Evolutionary conservation across 2,329 filamentous ascomycete genomes (phyloP).

Genomic region (Alternaria gaisen): DNA sequence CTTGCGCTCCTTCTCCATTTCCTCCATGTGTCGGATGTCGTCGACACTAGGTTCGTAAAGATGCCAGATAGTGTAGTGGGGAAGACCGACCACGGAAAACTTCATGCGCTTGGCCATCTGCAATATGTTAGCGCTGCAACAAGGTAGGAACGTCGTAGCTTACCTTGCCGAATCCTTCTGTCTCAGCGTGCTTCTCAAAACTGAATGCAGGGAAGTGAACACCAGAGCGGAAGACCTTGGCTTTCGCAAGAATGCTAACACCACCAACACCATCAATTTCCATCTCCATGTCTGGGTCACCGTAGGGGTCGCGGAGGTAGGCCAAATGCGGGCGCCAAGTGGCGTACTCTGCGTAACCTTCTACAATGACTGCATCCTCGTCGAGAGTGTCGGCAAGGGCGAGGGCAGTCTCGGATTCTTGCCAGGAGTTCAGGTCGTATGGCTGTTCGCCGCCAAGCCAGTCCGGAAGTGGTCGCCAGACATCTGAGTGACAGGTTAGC

Average conservation of each 20-base stretch:
- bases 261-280: constrained; percentile 97
- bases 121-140: constrained; percentile 34
- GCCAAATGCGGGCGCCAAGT: constrained; percentile 98
- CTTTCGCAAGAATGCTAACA: constrained; percentile 96
- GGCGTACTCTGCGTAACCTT: constrained; percentile 98
- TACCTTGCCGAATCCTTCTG: constrained; percentile 98
- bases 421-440: constrained; percentile 98
- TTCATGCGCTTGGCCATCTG: constrained; percentile 98
- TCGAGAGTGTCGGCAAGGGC: constrained; percentile 93
- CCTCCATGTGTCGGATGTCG: constrained; percentile 97
- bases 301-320: constrained; percentile 94
- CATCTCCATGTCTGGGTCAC: constrained; percentile 99
- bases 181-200: constrained; percentile 98
- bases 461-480: constrained; percentile 97
- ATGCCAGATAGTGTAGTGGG: constrained; percentile 99
- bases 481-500: constrained; percentile 61
- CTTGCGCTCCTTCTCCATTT: constrained; percentile 90
- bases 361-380: constrained; percentile 97
- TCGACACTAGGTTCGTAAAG: constrained; percentile 99
- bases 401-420: constrained; percentile 96
- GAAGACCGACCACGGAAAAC: constrained; percentile 92
- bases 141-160: constrained; percentile 23
- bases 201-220: constrained; percentile 98
- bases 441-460: constrained; percentile 99
- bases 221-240: constrained; percentile 90